These are phyloP conservation scores for Anisodus acutangulus DNA, from an alignment of 257 asterid genomes.

Conservation along the genomic window DNA sequence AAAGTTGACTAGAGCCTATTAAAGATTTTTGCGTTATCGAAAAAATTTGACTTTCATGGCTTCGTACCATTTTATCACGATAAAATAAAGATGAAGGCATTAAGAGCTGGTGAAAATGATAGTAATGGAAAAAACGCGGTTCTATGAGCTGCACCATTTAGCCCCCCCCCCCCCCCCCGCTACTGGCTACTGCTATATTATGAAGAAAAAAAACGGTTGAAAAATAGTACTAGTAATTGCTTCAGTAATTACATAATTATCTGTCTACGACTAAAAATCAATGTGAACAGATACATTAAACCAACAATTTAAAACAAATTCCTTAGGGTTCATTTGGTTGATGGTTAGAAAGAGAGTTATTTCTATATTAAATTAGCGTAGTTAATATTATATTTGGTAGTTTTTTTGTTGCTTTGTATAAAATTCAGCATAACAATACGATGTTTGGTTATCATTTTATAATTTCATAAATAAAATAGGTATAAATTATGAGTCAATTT, in stretches of 20 bases:
- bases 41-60: neutral
- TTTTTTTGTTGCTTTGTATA: no score
- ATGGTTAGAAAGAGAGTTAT: no score
- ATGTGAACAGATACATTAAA: neutral
- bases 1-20: neutral
- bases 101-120: constrained; percentile 9
- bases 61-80: neutral
- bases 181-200: neutral
- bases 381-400: no score
- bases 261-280: neutral
- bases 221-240: constrained; percentile 22
- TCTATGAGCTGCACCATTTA: constrained; percentile 38
- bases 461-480: no score
- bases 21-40: neutral
- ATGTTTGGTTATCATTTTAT: no score
- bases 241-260: constrained; percentile 14
- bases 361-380: no score
- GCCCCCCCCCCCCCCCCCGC: neutral
- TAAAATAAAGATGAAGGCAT: neutral
- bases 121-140: constrained; percentile 39
- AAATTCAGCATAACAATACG: no score
- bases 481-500: no score
- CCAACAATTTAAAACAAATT: neutral
- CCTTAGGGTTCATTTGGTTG: neutral
- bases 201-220: neutral